Evolutionary conservation across 2,329 filamentous ascomycete genomes (phyloP).

Genomic region (Fusarium pseudonygamai): DNA sequence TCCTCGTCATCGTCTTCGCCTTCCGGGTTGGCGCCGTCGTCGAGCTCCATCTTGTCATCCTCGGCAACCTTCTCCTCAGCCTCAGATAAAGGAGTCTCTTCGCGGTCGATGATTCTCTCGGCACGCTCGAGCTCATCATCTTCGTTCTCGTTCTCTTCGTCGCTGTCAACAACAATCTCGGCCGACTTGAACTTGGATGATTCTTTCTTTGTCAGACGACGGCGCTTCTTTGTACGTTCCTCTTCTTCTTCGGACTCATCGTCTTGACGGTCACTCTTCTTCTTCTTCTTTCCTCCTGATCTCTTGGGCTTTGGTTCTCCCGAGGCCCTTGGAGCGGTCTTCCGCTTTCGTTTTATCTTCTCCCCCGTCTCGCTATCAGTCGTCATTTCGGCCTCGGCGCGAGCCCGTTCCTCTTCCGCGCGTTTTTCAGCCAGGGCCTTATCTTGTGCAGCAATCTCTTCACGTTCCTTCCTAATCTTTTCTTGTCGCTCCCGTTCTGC

Average conservation of each 20-base stretch:
- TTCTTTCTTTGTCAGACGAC: constrained; percentile 62
- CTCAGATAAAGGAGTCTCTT: constrained; percentile 50
- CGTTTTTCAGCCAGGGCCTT: constrained; percentile 75
- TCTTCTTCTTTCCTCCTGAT: constrained; percentile 60
- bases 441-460: constrained; percentile 80
- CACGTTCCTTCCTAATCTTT: constrained; percentile 86
- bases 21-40: constrained; percentile 50
- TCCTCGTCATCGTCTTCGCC: constrained; percentile 62
- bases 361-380: constrained; percentile 86
- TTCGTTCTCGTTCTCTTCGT: constrained; percentile 59
- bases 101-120: constrained; percentile 53
- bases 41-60: constrained; percentile 64
- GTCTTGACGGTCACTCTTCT: constrained; percentile 51
- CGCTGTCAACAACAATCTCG: constrained; percentile 83
- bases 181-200: constrained; percentile 82
- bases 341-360: constrained; percentile 81
- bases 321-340: constrained; percentile 51
- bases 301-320: constrained; percentile 56
- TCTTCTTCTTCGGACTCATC: constrained; percentile 57
- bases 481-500: constrained; percentile 78
- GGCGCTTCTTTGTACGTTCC: constrained; percentile 68
- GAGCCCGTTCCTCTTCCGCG: constrained; percentile 47
- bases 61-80: constrained; percentile 49
- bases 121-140: constrained; percentile 57
- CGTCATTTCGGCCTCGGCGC: constrained; percentile 77